Evolutionary conservation across 2,329 filamentous ascomycete genomes (phyloP).

Genomic region (Neonectria punicea): DNA sequence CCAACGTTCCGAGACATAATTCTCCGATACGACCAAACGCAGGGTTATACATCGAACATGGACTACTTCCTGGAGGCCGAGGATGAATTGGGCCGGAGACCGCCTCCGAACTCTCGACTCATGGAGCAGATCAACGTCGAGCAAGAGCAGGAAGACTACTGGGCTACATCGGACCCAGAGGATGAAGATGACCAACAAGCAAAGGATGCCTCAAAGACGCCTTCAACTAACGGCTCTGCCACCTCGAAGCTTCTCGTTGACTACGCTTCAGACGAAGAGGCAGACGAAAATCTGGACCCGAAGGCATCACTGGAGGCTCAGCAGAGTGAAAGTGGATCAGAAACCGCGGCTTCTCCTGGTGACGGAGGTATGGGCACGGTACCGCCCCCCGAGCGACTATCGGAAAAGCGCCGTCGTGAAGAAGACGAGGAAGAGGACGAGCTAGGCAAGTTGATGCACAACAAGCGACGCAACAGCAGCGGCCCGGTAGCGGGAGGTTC

Average conservation of each 20-base stretch:
- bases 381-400: constrained; percentile 80
- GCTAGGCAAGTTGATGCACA: constrained; percentile 80
- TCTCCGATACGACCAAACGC: constrained; percentile 80
- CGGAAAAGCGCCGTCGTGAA: constrained; percentile 90
- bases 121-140: constrained; percentile 81
- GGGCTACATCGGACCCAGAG: constrained; percentile 88
- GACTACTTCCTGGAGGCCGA: constrained; percentile 81
- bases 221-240: constrained; percentile 68
- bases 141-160: constrained; percentile 90
- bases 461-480: constrained; percentile 70
- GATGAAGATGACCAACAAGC: constrained; percentile 70
- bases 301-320: constrained; percentile 50
- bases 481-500: constrained; percentile 57
- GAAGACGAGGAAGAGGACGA: constrained; percentile 93
- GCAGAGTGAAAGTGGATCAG: constrained; percentile 47
- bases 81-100: constrained; percentile 62
- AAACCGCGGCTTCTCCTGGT: constrained; percentile 48
- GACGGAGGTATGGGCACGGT: constrained; percentile 38
- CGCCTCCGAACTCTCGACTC: constrained; percentile 62
- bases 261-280: constrained; percentile 93
- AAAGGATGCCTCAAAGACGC: constrained; percentile 48
- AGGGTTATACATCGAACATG: constrained; percentile 71
- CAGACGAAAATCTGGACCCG: constrained; percentile 65
- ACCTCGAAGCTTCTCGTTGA: constrained; percentile 83
- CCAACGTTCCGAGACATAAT: constrained; percentile 85